Conservation (phyloP, 1,139 yeast genomes). For the Lodderomyces elongisporus region DNA sequence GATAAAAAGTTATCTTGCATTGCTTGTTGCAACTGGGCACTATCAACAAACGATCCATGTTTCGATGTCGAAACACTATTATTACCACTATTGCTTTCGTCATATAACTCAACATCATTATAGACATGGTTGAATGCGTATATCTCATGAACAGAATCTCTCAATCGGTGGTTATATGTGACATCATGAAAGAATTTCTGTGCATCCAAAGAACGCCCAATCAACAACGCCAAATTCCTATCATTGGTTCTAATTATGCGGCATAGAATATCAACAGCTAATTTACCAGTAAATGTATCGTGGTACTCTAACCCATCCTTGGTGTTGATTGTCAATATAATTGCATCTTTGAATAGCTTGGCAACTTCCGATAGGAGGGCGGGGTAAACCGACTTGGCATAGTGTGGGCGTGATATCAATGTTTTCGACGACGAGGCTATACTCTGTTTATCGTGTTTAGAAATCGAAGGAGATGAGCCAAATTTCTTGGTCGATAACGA, state of each 20-base stretch:
- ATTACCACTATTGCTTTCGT: constrained; percentile 16
- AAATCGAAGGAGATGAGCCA: constrained; percentile 32
- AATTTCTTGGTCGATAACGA: constrained; percentile 40
- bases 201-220: constrained; percentile 92
- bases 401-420: constrained; percentile 18
- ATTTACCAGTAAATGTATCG: constrained; percentile 91
- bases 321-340: constrained; percentile 70
- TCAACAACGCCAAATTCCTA: constrained; percentile 77
- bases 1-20: constrained; percentile 15
- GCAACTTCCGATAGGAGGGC: constrained; percentile 88
- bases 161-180: constrained; percentile 84
- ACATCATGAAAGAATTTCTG: constrained; percentile 94
- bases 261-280: constrained; percentile 87
- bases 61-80: constrained; percentile 19
- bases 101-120: constrained; percentile 37
- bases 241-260: constrained; percentile 85
- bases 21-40: constrained; percentile 13
- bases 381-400: constrained; percentile 72
- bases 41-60: constrained; percentile 28
- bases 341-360: constrained; percentile 63
- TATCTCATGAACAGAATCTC: constrained; percentile 84
- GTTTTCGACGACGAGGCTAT: constrained; percentile 14
- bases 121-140: constrained; percentile 73
- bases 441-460: constrained; percentile 27
- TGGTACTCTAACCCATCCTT: constrained; percentile 94